These are phyloP conservation scores for Camellia oleifera DNA, from an alignment of 179 eudicot species.

Conservation along the genomic window DNA sequence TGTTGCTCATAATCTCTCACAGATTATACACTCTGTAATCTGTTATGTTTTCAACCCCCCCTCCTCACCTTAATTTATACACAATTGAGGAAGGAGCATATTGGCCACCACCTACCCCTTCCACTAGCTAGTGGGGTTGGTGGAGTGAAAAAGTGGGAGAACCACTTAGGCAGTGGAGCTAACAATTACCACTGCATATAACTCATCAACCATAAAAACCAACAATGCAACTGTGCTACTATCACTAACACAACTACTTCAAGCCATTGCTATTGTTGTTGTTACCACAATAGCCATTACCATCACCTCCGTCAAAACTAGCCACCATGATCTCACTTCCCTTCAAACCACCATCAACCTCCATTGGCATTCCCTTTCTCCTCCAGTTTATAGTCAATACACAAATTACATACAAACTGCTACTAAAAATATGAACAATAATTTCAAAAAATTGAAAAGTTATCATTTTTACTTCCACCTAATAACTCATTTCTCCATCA, in stretches of 20 bases:
- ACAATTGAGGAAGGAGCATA: no score
- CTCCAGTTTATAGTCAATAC: not conserved
- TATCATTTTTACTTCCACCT: not conserved
- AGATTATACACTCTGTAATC: no score
- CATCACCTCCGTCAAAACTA: not conserved
- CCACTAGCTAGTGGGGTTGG: no score
- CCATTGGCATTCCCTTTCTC: not conserved
- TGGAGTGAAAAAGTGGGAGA: no score
- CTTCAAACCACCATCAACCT: not conserved
- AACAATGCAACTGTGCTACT: not conserved
- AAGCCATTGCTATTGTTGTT: not conserved
- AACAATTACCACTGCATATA: not conserved
- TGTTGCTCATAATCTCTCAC: no score
- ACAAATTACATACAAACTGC: not conserved
- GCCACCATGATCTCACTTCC: not conserved
- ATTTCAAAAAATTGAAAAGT: not conserved
- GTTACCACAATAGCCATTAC: not conserved
- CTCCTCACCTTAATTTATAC: no score
- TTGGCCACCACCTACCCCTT: no score
- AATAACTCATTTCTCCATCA: not conserved
- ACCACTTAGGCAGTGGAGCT: no score
- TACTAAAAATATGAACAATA: not conserved
- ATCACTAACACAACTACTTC: no score
- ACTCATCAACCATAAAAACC: not conserved
- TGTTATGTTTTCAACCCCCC: no score